These are phyloP conservation scores for Kodamaea laetipori DNA, from an alignment of 805 yeast genomes.

Conservation along the genomic window DNA sequence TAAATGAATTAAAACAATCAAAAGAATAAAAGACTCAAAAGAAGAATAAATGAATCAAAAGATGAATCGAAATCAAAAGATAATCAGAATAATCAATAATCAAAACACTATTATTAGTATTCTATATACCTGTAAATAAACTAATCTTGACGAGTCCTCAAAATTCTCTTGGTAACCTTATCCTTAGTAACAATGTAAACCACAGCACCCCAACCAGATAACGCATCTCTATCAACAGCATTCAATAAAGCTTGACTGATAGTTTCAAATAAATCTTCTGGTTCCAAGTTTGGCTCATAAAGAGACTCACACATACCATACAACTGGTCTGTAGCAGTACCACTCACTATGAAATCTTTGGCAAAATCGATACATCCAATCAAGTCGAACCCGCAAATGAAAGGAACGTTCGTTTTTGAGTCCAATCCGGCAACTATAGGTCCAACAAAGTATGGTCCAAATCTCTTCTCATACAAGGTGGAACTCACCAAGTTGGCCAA, in stretches of 20 bases:
- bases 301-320: constrained; percentile 98
- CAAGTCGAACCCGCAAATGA: constrained; percentile 91
- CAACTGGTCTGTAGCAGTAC: constrained; percentile 95
- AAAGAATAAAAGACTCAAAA: too few relatives aligned
- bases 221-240: constrained; percentile 96
- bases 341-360: constrained; percentile 90
- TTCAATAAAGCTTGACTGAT: constrained; percentile 89
- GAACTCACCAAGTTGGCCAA: constrained; percentile 92
- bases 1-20: too few relatives aligned
- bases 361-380: constrained; percentile 97
- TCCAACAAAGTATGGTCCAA: constrained; percentile 95
- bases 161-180: constrained; percentile 80
- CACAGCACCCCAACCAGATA: constrained; percentile 98
- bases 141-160: constrained; percentile 95
- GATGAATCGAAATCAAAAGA: too few relatives aligned
- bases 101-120: too few relatives aligned
- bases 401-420: constrained; percentile 80
- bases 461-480: constrained; percentile 85
- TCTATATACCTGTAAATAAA: constrained; percentile 2
- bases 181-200: constrained; percentile 92
- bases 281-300: constrained; percentile 90
- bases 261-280: constrained; percentile 95
- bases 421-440: constrained; percentile 96
- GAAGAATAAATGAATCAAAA: too few relatives aligned
- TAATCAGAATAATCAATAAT: too few relatives aligned